Base-by-base conservation (phyloP, 2,329 filamentous ascomycete genomes). In the Fusarium mexicanum region DNA sequence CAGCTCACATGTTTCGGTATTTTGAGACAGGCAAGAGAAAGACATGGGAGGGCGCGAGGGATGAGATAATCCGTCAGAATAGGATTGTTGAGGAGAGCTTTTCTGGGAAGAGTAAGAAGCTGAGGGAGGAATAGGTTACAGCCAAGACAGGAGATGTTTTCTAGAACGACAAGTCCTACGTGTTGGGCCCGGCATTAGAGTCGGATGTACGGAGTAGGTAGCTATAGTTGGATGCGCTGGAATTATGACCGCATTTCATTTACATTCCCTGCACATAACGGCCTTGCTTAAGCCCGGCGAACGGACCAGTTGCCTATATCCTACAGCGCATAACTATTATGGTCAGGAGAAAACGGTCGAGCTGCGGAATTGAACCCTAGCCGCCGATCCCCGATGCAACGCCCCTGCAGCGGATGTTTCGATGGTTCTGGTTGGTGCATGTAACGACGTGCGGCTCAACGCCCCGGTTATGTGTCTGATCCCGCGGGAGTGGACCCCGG, bases 1-100 rank as follows among this genome's bases (percentile, higher is more conserved):
- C 83, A 9, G 81, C 83, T 8, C 81, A 84, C 54, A 80, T 82
- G 22, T 84, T 81, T 73, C 78, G 84, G 8, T 79, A 82, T 18
- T 86, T 86, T 65, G 82, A 84, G 70, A 84, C 81, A 1, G 83
- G 81, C 0, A 83, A 81, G 71, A 78, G 85, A 54, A 81, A 77
- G 63, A 79, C 75, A 1, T 86, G 84, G 84, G 68, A 76, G 13
- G 83, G 83, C 0, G 84, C 84, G 1, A 79, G 75, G 37, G 79
- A 82, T 5, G 70, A 73, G 14, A 73, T 73, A 13, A 67, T 73
- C 9, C 60, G 53, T 14, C 70, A 73, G 29, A 73, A 73, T 4
- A 50, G 2, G 13, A 67, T 73, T 6, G 59, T 73, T 1, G 33
- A 66, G 22, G 60, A 73, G 17, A 53, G 10, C 1, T 73, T 59